Evolutionary conservation across 148 eudicot genomes (phyloP).

Genomic region (Cornus suecica): DNA sequence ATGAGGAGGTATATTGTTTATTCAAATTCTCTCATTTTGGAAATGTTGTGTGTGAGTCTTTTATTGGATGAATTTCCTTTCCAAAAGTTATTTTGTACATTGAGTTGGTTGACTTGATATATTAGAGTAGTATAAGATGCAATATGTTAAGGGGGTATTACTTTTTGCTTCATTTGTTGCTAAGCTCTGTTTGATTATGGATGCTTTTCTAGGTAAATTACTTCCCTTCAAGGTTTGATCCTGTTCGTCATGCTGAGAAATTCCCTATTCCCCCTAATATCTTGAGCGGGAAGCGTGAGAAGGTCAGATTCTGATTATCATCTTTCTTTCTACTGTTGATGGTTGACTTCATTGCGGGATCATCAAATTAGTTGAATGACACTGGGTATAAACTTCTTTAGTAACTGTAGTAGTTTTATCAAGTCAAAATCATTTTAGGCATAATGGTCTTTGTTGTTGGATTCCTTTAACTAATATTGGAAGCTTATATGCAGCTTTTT

Average conservation of each 20-base stretch:
- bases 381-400: neutral
- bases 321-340: neutral
- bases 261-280: constrained; percentile 60
- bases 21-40: neutral
- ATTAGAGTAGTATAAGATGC: neutral
- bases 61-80: neutral
- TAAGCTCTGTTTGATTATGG: constrained; percentile 14
- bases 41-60: neutral
- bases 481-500: neutral
- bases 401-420: neutral
- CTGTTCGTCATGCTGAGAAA: constrained; percentile 88
- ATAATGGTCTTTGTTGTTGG: neutral
- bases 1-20: constrained; percentile 74
- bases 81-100: neutral
- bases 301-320: constrained; percentile 37
- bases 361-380: neutral
- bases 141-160: neutral
- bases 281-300: constrained; percentile 73
- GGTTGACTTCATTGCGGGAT: neutral
- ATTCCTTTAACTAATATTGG: neutral
- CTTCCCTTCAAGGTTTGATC: constrained; percentile 95
- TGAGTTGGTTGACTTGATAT: neutral
- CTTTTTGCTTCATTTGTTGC: neutral
- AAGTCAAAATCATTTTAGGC: neutral
- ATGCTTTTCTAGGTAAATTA: constrained; percentile 58